Evolutionary conservation across 2,329 filamentous ascomycete genomes (phyloP), one percentile per base, ranked within the genome.

Genomic region (Pleurostoma richardsiae): DNA sequence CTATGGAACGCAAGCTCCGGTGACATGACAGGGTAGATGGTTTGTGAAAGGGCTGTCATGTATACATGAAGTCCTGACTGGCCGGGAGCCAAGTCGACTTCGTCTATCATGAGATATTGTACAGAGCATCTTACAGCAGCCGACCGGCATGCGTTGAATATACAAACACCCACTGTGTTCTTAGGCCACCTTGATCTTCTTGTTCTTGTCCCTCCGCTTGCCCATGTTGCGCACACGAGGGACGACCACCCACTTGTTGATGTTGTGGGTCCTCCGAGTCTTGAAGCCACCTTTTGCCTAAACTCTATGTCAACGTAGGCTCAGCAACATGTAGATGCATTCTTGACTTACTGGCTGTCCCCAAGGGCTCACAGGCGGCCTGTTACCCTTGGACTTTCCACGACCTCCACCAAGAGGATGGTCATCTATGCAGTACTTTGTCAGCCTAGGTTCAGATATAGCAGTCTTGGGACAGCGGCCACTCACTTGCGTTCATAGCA

Each of bases 361-460:
- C 94, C 95, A 99, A 49, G 94, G 94, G 71, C 90, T 96, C 59
- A 94, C 90, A 31, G 95, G 94, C 64, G 95, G 79, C 51, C 91
- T 83, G 65, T 96, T 96, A 82, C 94, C 90, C 88, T 99, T 99
- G 48, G 90, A 96, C 74, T 99, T 99, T 74, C 94, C 94, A 78
- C 95, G 83, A 70, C 94, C 94, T 87, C 94, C 94, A 80, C 94
- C 94, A 68, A 99, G 94, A 62, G 94, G 94, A 78, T 99, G 94
- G 63, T 99, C 94, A 59, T 84, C 88, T 83, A 59, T 40, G 51
- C 8, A 43, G 30, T 41, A 10, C 11, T 30, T n/a, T 19, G 11
- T 56, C 42, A 57, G 49, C 38, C 10, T 10, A 5, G 36, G 31
- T 10, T 19, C 7, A 27, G 38, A 30, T 26, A 40, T 11, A 19